Evolutionary conservation across 2,329 filamentous ascomycete genomes (phyloP).

Genomic region (Claviceps maximensis): DNA sequence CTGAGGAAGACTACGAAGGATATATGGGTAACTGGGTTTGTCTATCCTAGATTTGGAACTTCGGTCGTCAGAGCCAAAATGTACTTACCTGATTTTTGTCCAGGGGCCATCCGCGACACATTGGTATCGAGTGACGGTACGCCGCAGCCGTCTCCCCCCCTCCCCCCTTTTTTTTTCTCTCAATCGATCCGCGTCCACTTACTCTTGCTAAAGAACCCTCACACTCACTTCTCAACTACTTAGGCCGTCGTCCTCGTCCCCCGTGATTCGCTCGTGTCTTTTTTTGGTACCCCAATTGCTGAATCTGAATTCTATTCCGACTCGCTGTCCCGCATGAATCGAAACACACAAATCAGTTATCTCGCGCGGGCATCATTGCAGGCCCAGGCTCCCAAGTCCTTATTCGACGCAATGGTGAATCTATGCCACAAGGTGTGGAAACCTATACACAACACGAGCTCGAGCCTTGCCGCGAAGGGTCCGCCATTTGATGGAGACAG

Average conservation of each 20-base stretch:
- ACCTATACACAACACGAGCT: neutral
- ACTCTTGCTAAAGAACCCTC: neutral
- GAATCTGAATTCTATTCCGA: neutral
- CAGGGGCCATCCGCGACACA: conserved; percentile 13
- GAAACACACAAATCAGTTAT: conserved; percentile 5
- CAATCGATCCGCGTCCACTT: too few relatives aligned
- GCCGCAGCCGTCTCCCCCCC: neutral
- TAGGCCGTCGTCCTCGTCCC: conserved; percentile 13
- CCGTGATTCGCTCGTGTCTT: conserved; percentile 7
- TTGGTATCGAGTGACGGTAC: conserved; percentile 13
- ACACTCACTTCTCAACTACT: neutral
- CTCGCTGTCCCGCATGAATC: neutral
- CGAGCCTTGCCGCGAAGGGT: neutral
- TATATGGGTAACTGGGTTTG: conserved; percentile 17
- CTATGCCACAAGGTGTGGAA: conserved; percentile 3
- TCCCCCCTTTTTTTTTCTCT: neutral
- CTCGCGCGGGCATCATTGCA: conserved; percentile 4
- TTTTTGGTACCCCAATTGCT: neutral
- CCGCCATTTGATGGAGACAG: neutral
- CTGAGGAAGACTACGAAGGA: conserved; percentile 14
- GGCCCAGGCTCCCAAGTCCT: neutral
- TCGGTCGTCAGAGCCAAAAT: neutral
- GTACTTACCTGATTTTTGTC: neutral
- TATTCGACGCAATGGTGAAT: neutral
- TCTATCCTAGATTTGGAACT: neutral